Percentiles rank a stretch among this genome's conserved stretches.
Conservation (phyloP, 495 filamentous ascomycete genomes). For the Penicillium chermesinum region DNA sequence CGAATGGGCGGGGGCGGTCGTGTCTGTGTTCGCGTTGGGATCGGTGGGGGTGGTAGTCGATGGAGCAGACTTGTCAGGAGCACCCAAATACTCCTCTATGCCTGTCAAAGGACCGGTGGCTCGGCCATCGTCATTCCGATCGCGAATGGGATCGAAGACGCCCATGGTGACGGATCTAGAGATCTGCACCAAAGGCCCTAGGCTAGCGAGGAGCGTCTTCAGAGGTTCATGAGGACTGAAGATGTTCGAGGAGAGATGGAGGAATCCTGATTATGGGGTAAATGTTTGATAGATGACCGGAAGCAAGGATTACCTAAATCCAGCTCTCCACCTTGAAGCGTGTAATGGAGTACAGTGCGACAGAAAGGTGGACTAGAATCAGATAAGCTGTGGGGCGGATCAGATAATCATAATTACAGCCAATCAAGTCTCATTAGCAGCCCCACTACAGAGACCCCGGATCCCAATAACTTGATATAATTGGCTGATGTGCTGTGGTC, state of each 20-base stretch:
- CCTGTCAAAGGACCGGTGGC: too few species aligned
- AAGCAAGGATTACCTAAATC: too few species aligned
- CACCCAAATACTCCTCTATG: neutral
- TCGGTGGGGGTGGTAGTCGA: neutral
- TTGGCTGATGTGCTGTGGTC: too few species aligned
- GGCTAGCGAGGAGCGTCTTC: too few species aligned
- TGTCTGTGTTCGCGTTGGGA: neutral
- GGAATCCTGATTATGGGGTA: too few species aligned
- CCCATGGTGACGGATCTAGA: conserved; percentile 4
- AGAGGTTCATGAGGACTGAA: too few species aligned
- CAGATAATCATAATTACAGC: too few species aligned
- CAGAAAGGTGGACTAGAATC: neutral
- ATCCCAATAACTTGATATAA: too few species aligned
- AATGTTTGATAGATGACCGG: too few species aligned
- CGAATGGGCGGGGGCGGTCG: neutral
- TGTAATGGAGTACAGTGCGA: neutral
- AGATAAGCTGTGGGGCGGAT: neutral
- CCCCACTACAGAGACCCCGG: too few species aligned
- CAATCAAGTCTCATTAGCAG: too few species aligned
- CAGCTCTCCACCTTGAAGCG: neutral
- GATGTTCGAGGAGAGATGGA: too few species aligned
- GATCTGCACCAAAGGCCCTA: neutral
- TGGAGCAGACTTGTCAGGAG: neutral
- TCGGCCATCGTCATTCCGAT: conserved; percentile 4
- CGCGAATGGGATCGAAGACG: conserved; percentile 7